These are phyloP conservation scores for Nannizzia gypsea DNA, from an alignment of 2,329 filamentous ascomycete species.

Conservation along the genomic window DNA sequence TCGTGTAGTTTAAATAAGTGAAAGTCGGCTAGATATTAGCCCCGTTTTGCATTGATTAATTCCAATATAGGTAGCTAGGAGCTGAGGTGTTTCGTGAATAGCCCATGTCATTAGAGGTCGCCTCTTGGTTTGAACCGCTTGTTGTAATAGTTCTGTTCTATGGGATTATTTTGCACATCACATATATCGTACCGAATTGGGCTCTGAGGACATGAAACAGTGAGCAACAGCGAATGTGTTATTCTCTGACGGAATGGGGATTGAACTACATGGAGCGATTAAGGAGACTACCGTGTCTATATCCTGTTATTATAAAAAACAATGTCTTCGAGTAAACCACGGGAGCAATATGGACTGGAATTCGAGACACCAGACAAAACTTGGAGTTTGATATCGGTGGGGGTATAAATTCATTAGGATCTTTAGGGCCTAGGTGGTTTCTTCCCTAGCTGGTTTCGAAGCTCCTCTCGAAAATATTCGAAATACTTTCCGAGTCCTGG, in stretches of 20 bases:
- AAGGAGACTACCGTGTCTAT: background rate
- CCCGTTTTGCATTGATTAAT: background rate
- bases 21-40: no score
- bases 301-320: background rate
- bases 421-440: constrained; percentile 9
- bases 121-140: no score
- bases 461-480: constrained; percentile 22
- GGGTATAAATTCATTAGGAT: background rate
- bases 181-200: background rate
- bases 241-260: background rate
- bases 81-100: no score
- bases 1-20: no score
- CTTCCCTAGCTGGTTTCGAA: constrained; percentile 20
- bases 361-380: background rate
- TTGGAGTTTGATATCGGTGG: background rate
- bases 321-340: background rate
- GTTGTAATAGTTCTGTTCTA: background rate
- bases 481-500: constrained; percentile 19
- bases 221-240: background rate
- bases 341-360: background rate
- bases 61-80: background rate
- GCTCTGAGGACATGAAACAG: background rate
- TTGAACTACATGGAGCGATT: background rate
- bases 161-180: background rate
- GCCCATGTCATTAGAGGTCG: no score